A percentile compares a stretch with the other conserved stretches of the same genome.
Conservation (phyloP, 768 basidiomycete genomes). For the Fomitopsis serialis region DNA sequence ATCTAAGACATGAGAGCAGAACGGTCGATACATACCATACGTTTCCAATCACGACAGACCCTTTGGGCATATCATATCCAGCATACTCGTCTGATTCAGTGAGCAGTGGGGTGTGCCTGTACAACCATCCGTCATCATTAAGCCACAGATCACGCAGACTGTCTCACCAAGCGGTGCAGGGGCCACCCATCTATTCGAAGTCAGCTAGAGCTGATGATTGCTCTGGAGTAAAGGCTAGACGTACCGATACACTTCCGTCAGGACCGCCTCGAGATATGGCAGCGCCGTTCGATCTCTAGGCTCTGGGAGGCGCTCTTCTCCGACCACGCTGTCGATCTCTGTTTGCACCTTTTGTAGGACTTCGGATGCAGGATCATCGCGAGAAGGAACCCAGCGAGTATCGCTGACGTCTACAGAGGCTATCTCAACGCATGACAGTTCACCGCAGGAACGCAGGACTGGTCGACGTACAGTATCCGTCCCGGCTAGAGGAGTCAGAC, state of each 20-base stretch:
- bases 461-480: slow-evolving; percentile 14
- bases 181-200: not conserved
- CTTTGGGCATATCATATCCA: slow-evolving; percentile 13
- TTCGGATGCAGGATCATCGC: slow-evolving; percentile 34
- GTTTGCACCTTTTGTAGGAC: slow-evolving; percentile 32
- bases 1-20: not conserved
- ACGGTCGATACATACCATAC: slow-evolving; percentile 10
- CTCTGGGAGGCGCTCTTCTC: slow-evolving; percentile 32
- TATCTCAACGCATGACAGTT: not conserved
- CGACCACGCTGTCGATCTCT: slow-evolving; percentile 38
- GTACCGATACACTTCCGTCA: slow-evolving; percentile 29
- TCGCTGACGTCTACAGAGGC: slow-evolving; percentile 30
- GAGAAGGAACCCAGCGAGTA: slow-evolving; percentile 34
- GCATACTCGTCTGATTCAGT: slow-evolving; percentile 18
- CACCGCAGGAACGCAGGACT: too few relatives aligned
- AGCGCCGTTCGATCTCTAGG: slow-evolving; percentile 33
- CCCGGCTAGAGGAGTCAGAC: slow-evolving; percentile 8
- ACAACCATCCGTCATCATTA: not conserved
- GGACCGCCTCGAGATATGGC: slow-evolving; percentile 36
- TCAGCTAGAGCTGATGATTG: too few relatives aligned
- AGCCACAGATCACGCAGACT: slow-evolving; percentile 13
- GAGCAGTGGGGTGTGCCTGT: slow-evolving; percentile 15
- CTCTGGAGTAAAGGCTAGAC: not conserved
- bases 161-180: slow-evolving; percentile 29
- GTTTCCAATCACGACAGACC: slow-evolving; percentile 18